Conservation (phyloP, 495 filamentous ascomycete species). For the Paragyromitra xinjiangensis region DNA sequence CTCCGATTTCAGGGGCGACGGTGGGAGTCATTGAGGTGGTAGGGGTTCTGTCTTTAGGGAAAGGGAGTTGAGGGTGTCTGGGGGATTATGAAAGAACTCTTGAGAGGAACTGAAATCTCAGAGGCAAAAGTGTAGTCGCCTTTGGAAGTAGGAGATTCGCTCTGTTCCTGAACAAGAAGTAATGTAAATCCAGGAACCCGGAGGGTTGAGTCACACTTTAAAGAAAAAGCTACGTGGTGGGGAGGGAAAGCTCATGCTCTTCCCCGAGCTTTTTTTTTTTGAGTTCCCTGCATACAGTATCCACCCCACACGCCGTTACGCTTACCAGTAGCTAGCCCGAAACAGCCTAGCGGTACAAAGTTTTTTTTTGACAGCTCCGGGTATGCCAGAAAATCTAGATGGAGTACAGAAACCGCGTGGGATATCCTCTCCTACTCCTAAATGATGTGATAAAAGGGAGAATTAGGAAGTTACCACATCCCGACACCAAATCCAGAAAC, state of each 20-base stretch:
- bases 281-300: slow-evolving; percentile 12
- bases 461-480: neutral
- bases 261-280: slow-evolving; percentile 2
- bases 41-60: neutral
- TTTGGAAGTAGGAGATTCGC: neutral
- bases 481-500: neutral
- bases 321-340: neutral
- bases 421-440: too few relatives aligned
- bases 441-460: neutral
- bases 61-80: neutral
- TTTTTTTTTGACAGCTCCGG: neutral
- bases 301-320: slow-evolving; percentile 1
- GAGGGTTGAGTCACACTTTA: neutral
- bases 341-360: slow-evolving; percentile 6
- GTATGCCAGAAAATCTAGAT: too few relatives aligned
- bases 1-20: neutral
- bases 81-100: neutral
- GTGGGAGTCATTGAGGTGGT: slow-evolving; percentile 14
- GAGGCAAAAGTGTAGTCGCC: neutral
- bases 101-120: neutral
- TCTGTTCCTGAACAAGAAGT: neutral
- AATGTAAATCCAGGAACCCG: neutral
- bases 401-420: too few relatives aligned
- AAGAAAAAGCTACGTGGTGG: neutral
- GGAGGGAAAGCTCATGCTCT: slow-evolving; percentile 8